These are phyloP conservation scores for Amniculicola lignicola DNA, from an alignment of 495 filamentous ascomycete genomes.

Conservation along the genomic window DNA sequence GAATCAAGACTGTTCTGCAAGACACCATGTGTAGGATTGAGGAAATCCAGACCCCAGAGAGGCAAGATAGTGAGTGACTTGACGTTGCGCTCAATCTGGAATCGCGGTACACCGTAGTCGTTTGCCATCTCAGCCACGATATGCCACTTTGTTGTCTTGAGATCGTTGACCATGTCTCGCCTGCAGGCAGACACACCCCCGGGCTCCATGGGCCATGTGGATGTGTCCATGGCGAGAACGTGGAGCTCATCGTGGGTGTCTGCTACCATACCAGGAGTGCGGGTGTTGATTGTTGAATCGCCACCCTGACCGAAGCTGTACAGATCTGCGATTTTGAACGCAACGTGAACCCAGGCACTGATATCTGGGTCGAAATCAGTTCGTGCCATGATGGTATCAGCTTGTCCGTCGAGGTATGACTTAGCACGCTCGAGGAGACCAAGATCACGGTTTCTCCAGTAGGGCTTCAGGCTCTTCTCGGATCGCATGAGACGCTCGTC, in stretches of 20 bases:
- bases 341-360: slow-evolving; percentile 57
- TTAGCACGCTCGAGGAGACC: slow-evolving; percentile 54
- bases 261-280: slow-evolving; percentile 42
- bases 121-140: slow-evolving; percentile 65
- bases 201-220: slow-evolving; percentile 65
- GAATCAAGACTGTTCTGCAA: slow-evolving; percentile 61
- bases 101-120: slow-evolving; percentile 62
- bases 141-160: slow-evolving; percentile 61
- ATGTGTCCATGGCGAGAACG: slow-evolving; percentile 61
- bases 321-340: slow-evolving; percentile 60
- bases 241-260: slow-evolving; percentile 57
- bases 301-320: slow-evolving; percentile 64
- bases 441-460: slow-evolving; percentile 57
- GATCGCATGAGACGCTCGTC: slow-evolving; percentile 58
- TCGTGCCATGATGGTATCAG: slow-evolving; percentile 59
- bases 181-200: slow-evolving; percentile 66
- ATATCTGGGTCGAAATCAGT: slow-evolving; percentile 60
- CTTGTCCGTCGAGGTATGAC: slow-evolving; percentile 53
- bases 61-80: slow-evolving; percentile 64
- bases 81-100: slow-evolving; percentile 64
- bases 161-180: slow-evolving; percentile 63
- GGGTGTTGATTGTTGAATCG: slow-evolving; percentile 49
- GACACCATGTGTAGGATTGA: slow-evolving; percentile 60
- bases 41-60: slow-evolving; percentile 64
- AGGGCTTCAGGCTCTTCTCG: slow-evolving; percentile 53